Conservation (phyloP, 192 early-diverging fungal genomes). For the Backusella sp. region DNA sequence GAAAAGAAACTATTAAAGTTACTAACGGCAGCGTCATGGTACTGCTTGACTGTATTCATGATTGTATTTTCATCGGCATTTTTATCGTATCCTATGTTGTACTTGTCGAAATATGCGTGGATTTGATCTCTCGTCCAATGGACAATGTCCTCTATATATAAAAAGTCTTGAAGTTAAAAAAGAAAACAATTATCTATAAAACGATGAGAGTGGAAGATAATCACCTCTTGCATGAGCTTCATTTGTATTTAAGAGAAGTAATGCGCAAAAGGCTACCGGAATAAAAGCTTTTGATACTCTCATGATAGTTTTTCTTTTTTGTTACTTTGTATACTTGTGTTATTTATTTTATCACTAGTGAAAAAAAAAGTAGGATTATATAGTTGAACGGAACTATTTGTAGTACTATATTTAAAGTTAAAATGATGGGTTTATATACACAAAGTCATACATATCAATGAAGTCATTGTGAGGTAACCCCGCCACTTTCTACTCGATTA, state of each 20-base stretch:
- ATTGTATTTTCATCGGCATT: neutral
- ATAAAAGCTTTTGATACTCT: neutral
- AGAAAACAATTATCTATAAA: neutral
- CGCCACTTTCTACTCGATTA: neutral
- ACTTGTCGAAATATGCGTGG: constrained; percentile 19
- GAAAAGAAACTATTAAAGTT: constrained; percentile 11
- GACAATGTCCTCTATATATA: constrained; percentile 12
- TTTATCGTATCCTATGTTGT: constrained; percentile 32
- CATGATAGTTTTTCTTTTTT: neutral
- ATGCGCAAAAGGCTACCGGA: neutral
- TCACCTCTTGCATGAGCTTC: neutral
- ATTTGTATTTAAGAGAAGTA: neutral
- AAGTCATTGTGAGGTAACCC: neutral
- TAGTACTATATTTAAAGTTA: neutral
- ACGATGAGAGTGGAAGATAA: neutral
- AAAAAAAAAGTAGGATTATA: neutral
- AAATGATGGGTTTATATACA: neutral
- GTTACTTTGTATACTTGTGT: neutral
- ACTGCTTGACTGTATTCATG: constrained; percentile 21
- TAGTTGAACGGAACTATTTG: neutral
- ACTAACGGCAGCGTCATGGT: constrained; percentile 17
- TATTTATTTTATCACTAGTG: neutral
- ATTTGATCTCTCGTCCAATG: constrained; percentile 27
- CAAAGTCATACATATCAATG: neutral
- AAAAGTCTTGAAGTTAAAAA: neutral